Evolutionary conservation across 345 rosid species (phyloP), one percentile per base, ranked within the genome.

Genomic region (Populus deltoides): DNA sequence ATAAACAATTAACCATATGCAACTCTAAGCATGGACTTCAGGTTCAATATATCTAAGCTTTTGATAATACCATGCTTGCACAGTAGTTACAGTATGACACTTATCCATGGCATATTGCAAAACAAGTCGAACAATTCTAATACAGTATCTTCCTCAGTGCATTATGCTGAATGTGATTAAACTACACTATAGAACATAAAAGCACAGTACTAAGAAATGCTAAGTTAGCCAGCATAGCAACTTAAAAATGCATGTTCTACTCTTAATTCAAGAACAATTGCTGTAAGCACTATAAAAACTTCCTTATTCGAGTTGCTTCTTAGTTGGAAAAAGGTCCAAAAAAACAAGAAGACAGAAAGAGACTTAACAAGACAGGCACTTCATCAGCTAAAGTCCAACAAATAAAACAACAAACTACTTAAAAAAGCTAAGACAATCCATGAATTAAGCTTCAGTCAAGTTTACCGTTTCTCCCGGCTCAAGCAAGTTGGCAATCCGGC

Each of bases 401-500:
- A 59, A 17, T 31, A 36, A 43, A 49, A 4, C 13, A 63, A 63
- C 11, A 20, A 39, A 22, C 3, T 45, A 35, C 69, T 29, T 29
- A 10, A 31, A 75, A 41, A 65, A 6, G 25, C 45, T 18, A 71
- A 71, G 62, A 72, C 18, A 2, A 29, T 29, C 41, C 24, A n/a
- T 18, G 39, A 38, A 24, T 36, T 9, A 24, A 24, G 25, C 53
- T 63, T 27, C 9, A 41, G 41, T 68, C 22, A 80, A 77, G 62
- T 81, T 85, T 82, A 97, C 99, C 75, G 98, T 92, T 85, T 97
- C 99, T 85, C 93, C 97, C 20, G 97, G 96, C 83, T 90, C 90
- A 81, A 97, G 98, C 83, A 89, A 57, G 20, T 87, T 74, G 53
- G 97, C 92, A 77, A 97, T 97, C 27, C 98, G 95, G 86, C 94